Evolutionary conservation across 345 rosid genomes (phyloP).

Genomic region (Firmiana major): DNA sequence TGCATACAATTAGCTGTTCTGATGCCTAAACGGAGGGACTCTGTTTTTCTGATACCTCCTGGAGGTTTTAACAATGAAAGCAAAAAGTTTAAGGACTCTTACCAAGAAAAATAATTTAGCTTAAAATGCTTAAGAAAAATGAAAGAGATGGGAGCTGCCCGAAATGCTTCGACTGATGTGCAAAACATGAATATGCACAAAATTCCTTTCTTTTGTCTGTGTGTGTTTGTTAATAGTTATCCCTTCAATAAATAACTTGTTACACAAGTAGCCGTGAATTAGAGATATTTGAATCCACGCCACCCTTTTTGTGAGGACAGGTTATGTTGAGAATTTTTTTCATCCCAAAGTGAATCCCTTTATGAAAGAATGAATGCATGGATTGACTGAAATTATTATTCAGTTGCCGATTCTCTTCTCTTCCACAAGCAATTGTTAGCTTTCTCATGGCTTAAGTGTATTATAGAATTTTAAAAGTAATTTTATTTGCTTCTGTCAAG

Average conservation of each 20-base stretch:
- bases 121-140: not conserved
- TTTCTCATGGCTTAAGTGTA: not conserved
- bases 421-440: not conserved
- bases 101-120: not conserved
- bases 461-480: not conserved
- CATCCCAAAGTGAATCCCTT: not conserved
- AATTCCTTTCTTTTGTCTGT: too few species aligned
- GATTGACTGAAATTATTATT: not conserved
- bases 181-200: not conserved
- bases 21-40: not conserved
- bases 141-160: not conserved
- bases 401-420: not conserved
- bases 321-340: too few species aligned
- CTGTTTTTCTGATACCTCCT: not conserved
- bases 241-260: not conserved
- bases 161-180: not conserved
- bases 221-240: too few species aligned
- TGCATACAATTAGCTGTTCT: not conserved
- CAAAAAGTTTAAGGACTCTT: not conserved
- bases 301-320: not conserved
- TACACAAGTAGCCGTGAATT: not conserved
- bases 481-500: not conserved
- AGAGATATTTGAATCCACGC: not conserved
- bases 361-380: not conserved
- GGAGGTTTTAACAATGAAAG: not conserved